Evolutionary conservation across 2,329 filamentous ascomycete species (phyloP).

Genomic region (Didymella segeticola): DNA sequence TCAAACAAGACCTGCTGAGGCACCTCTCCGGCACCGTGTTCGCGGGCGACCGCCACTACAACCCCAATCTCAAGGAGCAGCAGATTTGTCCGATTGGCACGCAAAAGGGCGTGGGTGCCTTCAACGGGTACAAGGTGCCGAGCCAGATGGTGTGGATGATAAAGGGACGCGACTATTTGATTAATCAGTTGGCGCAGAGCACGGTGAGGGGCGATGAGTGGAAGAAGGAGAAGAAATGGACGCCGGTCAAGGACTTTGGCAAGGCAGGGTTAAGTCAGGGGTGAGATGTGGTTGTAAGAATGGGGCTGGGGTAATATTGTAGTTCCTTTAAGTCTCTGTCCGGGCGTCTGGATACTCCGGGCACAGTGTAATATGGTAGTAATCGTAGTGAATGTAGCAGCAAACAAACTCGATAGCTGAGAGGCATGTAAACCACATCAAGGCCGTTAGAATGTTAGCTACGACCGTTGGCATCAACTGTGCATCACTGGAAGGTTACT

Average conservation of each 20-base stretch:
- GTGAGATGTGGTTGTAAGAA: background rate
- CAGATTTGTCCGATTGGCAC: constrained; percentile 48
- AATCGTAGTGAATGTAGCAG: too few species aligned
- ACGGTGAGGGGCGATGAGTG: constrained; percentile 41
- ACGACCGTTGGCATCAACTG: too few species aligned
- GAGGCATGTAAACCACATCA: too few species aligned
- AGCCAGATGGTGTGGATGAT: constrained; percentile 52
- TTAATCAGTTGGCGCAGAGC: constrained; percentile 31
- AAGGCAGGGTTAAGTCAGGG: constrained; percentile 33
- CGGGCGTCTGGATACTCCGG: constrained; percentile 7
- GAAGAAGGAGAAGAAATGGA: constrained; percentile 48
- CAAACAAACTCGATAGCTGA: too few species aligned
- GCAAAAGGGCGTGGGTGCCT: constrained; percentile 47
- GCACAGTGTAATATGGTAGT: background rate
- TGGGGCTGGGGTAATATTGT: background rate
- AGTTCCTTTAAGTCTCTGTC: background rate
- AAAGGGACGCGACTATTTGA: constrained; percentile 54
- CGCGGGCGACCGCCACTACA: constrained; percentile 42
- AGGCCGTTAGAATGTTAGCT: too few species aligned
- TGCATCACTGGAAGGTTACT: too few species aligned
- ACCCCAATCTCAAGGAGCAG: constrained; percentile 41
- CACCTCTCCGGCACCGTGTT: constrained; percentile 34
- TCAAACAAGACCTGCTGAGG: constrained; percentile 55
- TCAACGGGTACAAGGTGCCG: constrained; percentile 48
- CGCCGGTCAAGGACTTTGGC: constrained; percentile 31